These are phyloP conservation scores for Pseudogymnoascus sp. DNA, from an alignment of 2,329 filamentous ascomycete species.

Conservation along the genomic window DNA sequence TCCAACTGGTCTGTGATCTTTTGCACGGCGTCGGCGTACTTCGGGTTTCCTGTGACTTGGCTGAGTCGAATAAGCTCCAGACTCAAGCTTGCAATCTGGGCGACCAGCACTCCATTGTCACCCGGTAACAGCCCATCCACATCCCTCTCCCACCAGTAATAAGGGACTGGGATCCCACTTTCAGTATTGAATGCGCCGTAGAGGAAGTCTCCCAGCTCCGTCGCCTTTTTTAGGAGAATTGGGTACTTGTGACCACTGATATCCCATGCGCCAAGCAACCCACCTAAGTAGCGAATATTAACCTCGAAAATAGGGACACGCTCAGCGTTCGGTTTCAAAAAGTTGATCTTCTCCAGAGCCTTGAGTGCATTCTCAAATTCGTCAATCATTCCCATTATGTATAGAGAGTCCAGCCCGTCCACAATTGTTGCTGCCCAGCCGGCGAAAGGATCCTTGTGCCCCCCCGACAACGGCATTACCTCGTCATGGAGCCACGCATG, in stretches of 20 bases:
- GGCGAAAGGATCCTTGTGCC: conserved; percentile 68
- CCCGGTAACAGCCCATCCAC: conserved; percentile 4
- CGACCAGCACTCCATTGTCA: conserved; percentile 10
- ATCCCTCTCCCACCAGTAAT: conserved; percentile 60
- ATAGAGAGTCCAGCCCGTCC: conserved; percentile 70
- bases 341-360: conserved; percentile 59
- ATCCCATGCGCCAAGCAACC: conserved; percentile 15
- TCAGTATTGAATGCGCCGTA: conserved; percentile 70
- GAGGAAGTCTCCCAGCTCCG: conserved; percentile 58
- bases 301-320: conserved; percentile 18
- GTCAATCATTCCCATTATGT: conserved; percentile 68
- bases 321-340: conserved; percentile 13
- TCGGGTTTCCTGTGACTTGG: conserved; percentile 58
- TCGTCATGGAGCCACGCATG: conserved; percentile 81
- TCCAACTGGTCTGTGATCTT: conserved; percentile 65
- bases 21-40: conserved; percentile 68
- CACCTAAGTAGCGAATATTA: conserved; percentile 19
- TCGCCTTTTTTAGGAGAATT: conserved; percentile 51
- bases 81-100: conserved; percentile 32
- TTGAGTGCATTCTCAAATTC: conserved; percentile 70
- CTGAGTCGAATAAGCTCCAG: conserved; percentile 64
- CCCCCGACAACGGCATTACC: conserved; percentile 59
- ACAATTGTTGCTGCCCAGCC: conserved; percentile 82
- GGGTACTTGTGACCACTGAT: conserved; percentile 10
- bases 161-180: conserved; percentile 77